Percentiles rank a stretch among this genome's conserved stretches.
Evolutionary conservation across 139 green algal genomes (phyloP).

Genomic region (Auxenochlorella pyrenoidosa): DNA sequence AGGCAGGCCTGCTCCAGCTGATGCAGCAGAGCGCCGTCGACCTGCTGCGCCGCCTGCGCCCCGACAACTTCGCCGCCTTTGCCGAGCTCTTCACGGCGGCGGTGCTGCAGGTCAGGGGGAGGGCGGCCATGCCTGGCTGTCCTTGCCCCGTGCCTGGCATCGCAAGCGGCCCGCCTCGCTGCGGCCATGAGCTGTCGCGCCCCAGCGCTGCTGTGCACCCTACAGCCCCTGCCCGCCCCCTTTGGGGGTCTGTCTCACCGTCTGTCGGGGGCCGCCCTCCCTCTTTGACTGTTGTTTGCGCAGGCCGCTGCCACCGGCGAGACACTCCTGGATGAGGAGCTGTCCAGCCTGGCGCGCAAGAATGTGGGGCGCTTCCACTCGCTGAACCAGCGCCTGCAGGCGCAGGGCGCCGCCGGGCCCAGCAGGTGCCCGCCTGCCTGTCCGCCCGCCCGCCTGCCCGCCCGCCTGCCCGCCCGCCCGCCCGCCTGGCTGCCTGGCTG

Average conservation of each 20-base stretch:
- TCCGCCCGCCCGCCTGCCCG: not conserved
- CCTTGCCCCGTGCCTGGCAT: too few species aligned
- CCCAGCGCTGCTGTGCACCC: not conserved
- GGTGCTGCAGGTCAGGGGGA: conserved; percentile 57
- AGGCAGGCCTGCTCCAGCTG: conserved; percentile 29
- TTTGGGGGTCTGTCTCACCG: too few species aligned
- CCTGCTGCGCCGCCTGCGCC: conserved; percentile 59
- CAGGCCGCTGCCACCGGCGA: conserved; percentile 74
- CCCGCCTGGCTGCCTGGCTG: too few species aligned
- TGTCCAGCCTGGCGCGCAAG: conserved; percentile 62
- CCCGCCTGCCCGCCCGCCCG: too few species aligned
- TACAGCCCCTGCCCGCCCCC: too few species aligned
- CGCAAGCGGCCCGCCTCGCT: too few species aligned
- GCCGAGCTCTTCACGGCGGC: conserved; percentile 68
- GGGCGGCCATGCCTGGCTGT: not conserved
- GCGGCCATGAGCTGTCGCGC: too few species aligned
- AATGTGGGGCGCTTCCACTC: conserved; percentile 64
- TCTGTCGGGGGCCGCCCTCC: too few species aligned
- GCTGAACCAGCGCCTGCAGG: conserved; percentile 67
- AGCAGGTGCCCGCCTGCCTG: conserved; percentile 7
- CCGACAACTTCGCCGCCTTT: conserved; percentile 66
- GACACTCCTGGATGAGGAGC: conserved; percentile 58
- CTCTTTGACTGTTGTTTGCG: not conserved
- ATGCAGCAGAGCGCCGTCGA: conserved; percentile 49
- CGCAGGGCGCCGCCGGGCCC: conserved; percentile 1